A percentile compares a stretch with the other conserved stretches of the same genome.
phyloP scores from a whole-genome alignment of 1,284 basidiomycete genomes.

The Flammula alnicola region DNA sequence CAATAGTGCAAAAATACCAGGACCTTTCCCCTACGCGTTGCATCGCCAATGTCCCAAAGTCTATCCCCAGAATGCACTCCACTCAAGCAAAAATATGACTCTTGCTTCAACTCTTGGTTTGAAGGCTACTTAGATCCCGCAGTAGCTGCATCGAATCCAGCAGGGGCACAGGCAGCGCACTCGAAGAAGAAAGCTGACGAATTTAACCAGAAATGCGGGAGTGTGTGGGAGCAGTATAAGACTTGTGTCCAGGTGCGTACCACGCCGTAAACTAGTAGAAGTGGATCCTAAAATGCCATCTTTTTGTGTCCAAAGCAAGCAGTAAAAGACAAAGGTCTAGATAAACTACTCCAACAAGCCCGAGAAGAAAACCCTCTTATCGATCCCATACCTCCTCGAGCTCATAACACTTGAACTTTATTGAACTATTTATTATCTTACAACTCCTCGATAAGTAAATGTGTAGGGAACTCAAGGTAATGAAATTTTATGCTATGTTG shows the following conservation, averaged over 20 bases:
- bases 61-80: constrained; percentile 86
- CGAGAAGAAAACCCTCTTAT: constrained; percentile 80
- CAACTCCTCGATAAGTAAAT: no score
- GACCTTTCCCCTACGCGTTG: no score
- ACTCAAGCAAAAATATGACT: constrained; percentile 87
- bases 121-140: constrained; percentile 91
- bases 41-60: constrained; percentile 68
- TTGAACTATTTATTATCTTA: no score
- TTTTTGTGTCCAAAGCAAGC: constrained; percentile 61
- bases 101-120: constrained; percentile 97
- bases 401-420: no score
- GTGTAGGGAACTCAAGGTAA: no score
- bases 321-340: constrained; percentile 79
- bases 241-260: constrained; percentile 68
- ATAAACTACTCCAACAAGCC: constrained; percentile 78
- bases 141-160: constrained; percentile 43
- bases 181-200: constrained; percentile 71
- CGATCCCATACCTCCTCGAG: constrained; percentile 50
- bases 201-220: constrained; percentile 84
- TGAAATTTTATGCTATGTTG: no score
- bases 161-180: constrained; percentile 47
- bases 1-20: no score
- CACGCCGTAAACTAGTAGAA: constrained; percentile 1
- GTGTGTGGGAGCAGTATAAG: constrained; percentile 80
- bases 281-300: neutral